A percentile compares a stretch with the other conserved stretches of the same genome.
Conservation (phyloP, 345 rosid genomes). For the Eucalyptus fibrosa region DNA sequence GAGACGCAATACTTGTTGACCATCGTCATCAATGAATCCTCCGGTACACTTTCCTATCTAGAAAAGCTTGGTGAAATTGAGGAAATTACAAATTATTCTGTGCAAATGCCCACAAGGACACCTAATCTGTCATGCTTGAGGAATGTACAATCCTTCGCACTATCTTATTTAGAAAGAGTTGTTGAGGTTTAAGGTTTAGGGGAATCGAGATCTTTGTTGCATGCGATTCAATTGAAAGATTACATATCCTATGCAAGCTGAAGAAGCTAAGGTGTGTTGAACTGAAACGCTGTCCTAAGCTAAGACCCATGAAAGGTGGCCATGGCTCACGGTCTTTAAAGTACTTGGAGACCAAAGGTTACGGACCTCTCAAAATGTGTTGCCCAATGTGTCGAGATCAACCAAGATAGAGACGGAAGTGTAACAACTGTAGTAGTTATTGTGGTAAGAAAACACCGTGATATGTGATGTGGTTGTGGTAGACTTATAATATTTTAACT, state of each 20-base stretch:
- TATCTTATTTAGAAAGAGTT: not conserved
- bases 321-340: too few species aligned
- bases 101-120: not conserved
- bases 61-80: not conserved
- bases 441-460: not conserved
- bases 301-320: not conserved
- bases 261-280: not conserved
- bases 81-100: not conserved
- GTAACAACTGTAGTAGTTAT: not conserved
- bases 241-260: not conserved
- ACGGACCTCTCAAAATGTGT: too few species aligned
- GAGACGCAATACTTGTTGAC: not conserved
- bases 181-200: not conserved
- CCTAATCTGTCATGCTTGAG: not conserved
- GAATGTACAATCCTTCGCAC: not conserved
- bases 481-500: not conserved
- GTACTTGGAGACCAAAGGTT: too few species aligned
- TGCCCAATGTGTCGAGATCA: too few species aligned
- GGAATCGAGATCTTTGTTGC: not conserved
- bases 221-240: not conserved
- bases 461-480: not conserved
- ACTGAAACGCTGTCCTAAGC: not conserved
- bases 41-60: not conserved
- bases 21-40: not conserved
- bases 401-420: too few species aligned